Evolutionary conservation across 2,329 filamentous ascomycete species (phyloP).

Genomic region (Aureobasidium sp.): DNA sequence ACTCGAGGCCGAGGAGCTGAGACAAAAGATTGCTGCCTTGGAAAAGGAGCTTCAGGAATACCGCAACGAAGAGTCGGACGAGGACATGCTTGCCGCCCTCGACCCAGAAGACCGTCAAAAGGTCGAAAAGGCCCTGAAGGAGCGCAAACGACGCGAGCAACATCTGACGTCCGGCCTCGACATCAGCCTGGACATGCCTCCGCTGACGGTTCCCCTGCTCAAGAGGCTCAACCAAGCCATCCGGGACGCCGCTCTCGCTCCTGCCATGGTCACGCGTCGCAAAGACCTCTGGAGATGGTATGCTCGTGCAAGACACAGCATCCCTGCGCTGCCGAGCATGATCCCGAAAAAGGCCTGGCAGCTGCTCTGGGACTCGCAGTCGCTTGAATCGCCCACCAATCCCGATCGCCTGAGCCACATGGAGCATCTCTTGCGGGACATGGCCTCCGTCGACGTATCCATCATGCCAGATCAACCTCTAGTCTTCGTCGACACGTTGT

Average conservation of each 20-base stretch:
- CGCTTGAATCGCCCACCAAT: conserved; percentile 18
- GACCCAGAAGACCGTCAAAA: conserved; percentile 16
- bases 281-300: conserved; percentile 30
- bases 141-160: conserved; percentile 11
- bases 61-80: conserved; percentile 16
- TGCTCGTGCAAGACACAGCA: conserved; percentile 21
- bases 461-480: conserved; percentile 23
- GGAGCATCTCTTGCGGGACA: conserved; percentile 27
- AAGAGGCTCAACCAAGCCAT: conserved; percentile 18
- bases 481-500: conserved; percentile 26
- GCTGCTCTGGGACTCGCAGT: conserved; percentile 29
- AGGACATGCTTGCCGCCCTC: conserved; percentile 18
- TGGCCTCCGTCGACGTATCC: conserved; percentile 21
- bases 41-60: conserved; percentile 18
- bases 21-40: conserved; percentile 18
- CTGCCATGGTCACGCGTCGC: not conserved
- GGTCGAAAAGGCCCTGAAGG: conserved; percentile 13
- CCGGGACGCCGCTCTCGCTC: conserved; percentile 7
- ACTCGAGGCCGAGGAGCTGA: conserved; percentile 18
- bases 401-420: conserved; percentile 22
- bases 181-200: conserved; percentile 16
- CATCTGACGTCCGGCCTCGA: conserved; percentile 12
- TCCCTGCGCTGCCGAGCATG: conserved; percentile 20
- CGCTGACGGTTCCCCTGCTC: conserved; percentile 16
- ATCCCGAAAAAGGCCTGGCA: conserved; percentile 30